Evolutionary conservation across 352 stramenopile species (phyloP).

Genomic region (Globisporangium okanoganense): DNA sequence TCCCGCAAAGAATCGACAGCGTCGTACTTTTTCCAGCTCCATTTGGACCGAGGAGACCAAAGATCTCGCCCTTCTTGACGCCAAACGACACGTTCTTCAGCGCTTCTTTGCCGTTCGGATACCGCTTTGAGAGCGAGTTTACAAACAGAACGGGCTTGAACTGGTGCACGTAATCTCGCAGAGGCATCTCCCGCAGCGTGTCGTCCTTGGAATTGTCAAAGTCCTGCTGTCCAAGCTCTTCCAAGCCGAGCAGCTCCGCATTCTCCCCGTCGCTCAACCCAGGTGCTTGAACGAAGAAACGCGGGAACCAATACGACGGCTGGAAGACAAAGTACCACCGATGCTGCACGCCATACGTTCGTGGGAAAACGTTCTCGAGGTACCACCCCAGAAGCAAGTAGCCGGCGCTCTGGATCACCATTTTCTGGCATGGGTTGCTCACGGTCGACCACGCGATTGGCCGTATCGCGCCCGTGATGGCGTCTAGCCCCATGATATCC

Average conservation of each 20-base stretch:
- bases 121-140: conserved; percentile 54
- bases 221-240: conserved; percentile 9
- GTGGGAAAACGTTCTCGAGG: conserved; percentile 91
- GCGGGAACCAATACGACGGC: conserved; percentile 76
- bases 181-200: conserved; percentile 58
- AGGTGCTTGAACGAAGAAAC: conserved; percentile 14
- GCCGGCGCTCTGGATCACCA: conserved; percentile 78
- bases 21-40: conserved; percentile 95
- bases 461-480: conserved; percentile 25
- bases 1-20: conserved; percentile 94
- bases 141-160: conserved; percentile 62
- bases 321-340: conserved; percentile 93
- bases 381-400: conserved; percentile 93
- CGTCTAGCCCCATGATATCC: conserved; percentile 51
- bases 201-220: conserved; percentile 33
- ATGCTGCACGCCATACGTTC: conserved; percentile 85
- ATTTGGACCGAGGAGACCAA: conserved; percentile 92
- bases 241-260: conserved; percentile 11
- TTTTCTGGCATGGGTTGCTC: conserved; percentile 39
- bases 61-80: conserved; percentile 90
- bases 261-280: conserved; percentile 18
- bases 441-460: conserved; percentile 49
- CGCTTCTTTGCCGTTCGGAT: conserved; percentile 73
- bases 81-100: conserved; percentile 84
- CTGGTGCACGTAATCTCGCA: conserved; percentile 51